Evolutionary conservation across 2,329 filamentous ascomycete genomes (phyloP).

Genomic region (Ophiostoma triangulosporum): DNA sequence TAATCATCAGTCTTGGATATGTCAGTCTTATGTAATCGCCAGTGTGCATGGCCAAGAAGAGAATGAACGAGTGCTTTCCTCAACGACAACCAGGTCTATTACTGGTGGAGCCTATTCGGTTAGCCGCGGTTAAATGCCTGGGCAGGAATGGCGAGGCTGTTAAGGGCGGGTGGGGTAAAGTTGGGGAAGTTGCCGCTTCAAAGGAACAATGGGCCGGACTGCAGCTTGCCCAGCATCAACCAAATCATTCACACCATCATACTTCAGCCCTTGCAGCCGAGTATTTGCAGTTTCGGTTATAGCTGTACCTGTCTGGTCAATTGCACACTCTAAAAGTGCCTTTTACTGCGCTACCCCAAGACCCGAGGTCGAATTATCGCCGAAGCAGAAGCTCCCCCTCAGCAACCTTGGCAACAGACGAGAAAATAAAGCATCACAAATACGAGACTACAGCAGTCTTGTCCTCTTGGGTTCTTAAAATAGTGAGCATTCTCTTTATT

Average conservation of each 20-base stretch:
- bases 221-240: not conserved
- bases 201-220: slow-evolving; percentile 2
- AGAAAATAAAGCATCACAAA: slow-evolving; percentile 3
- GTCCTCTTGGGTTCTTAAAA: not conserved
- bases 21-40: too few species aligned
- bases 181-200: slow-evolving; percentile 5
- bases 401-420: not conserved
- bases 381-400: not conserved
- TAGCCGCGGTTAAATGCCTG: slow-evolving; percentile 10
- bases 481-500: not conserved
- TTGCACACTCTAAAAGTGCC: not conserved
- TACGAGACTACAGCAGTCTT: not conserved
- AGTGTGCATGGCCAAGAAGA: not conserved
- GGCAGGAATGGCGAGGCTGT: not conserved
- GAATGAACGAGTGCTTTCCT: not conserved
- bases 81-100: slow-evolving; percentile 3
- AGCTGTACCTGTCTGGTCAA: not conserved
- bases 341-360: slow-evolving; percentile 2
- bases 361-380: slow-evolving; percentile 9
- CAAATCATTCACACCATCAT: not conserved
- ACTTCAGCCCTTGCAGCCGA: not conserved
- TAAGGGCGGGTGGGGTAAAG: slow-evolving; percentile 2
- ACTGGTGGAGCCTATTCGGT: slow-evolving; percentile 6
- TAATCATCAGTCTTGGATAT: not conserved
- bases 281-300: not conserved